These are phyloP conservation scores for Haematococcus lacustris DNA, from an alignment of 139 green algal genomes.

Conservation along the genomic window DNA sequence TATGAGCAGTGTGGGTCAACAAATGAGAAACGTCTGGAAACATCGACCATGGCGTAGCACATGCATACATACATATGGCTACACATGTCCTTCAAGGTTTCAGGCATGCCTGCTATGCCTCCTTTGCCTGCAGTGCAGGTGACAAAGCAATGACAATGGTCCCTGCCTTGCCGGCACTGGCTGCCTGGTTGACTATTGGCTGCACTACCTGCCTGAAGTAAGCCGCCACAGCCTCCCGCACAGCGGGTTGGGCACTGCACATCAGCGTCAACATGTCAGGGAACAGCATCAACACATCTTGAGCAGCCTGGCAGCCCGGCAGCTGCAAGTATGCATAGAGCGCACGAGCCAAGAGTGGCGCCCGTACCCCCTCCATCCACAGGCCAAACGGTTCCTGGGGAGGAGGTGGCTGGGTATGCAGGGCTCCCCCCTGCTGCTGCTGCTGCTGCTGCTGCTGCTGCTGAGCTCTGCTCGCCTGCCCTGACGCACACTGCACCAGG, in stretches of 20 bases:
- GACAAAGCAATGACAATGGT: no score
- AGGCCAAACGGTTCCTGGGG: no score
- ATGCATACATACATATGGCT: no score
- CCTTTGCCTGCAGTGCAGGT: no score
- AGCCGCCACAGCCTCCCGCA: conserved; percentile 7
- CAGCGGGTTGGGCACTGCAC: conserved; percentile 6
- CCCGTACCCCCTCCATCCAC: conserved; percentile 3
- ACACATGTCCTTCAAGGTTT: no score
- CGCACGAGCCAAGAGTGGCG: not conserved
- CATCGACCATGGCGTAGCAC: no score
- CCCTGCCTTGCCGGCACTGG: no score
- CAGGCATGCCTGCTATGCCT: no score
- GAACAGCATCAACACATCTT: conserved; percentile 1
- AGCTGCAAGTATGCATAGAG: not conserved
- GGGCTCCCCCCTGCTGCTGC: not conserved
- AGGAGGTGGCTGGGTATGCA: no score
- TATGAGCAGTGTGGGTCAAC: no score
- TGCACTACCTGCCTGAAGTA: not conserved
- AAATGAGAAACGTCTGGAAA: no score
- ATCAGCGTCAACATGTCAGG: conserved; percentile 7
- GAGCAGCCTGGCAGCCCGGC: not conserved
- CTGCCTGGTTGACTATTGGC: conserved; percentile 1
- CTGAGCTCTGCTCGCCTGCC: not conserved
- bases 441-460: not conserved
- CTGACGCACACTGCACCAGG: no score